Conservation (phyloP, 2,329 filamentous ascomycete species). For the Aplosporella prunicola region DNA sequence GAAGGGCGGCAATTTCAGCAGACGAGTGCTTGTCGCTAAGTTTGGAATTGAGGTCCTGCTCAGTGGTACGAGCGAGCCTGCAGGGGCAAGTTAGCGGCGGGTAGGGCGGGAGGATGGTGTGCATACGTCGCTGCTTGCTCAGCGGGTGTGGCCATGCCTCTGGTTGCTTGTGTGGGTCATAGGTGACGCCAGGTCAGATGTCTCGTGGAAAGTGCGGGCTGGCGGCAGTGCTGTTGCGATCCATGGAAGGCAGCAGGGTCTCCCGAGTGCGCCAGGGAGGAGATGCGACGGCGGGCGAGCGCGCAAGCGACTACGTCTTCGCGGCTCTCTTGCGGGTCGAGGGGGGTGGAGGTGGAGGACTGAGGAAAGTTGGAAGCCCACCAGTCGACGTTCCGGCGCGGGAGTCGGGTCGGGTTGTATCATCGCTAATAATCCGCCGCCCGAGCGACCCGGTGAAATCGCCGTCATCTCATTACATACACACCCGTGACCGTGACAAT, state of each 20-base stretch:
- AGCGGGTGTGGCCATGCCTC: constrained; percentile 37
- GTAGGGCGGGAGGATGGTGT: not conserved
- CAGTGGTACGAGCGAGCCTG: constrained; percentile 37
- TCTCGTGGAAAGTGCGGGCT: constrained; percentile 39
- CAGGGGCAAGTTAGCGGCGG: constrained; percentile 17
- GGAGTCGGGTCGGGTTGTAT: too few relatives aligned
- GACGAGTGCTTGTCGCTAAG: constrained; percentile 41
- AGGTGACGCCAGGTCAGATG: constrained; percentile 49
- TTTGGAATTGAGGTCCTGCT: constrained; percentile 40
- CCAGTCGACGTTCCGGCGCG: too few relatives aligned
- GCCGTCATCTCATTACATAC: too few relatives aligned
- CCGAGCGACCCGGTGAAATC: too few relatives aligned
- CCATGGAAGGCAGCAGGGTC: constrained; percentile 36
- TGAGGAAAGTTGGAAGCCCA: too few relatives aligned
- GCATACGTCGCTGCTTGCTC: constrained; percentile 45
- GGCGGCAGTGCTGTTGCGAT: constrained; percentile 41
- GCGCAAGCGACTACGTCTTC: too few relatives aligned
- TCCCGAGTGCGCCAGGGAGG: constrained; percentile 1
- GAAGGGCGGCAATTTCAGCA: constrained; percentile 39
- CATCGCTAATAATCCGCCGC: too few relatives aligned
- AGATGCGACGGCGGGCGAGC: not conserved
- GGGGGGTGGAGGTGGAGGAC: too few relatives aligned
- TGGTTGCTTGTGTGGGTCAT: constrained; percentile 23
- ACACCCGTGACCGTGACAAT: constrained; percentile 29
- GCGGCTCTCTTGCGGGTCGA: too few relatives aligned